Evolutionary conservation across 441 rosid genomes (phyloP), one percentile per base, ranked within the genome.

Genomic region (Populus trichocarpa): DNA sequence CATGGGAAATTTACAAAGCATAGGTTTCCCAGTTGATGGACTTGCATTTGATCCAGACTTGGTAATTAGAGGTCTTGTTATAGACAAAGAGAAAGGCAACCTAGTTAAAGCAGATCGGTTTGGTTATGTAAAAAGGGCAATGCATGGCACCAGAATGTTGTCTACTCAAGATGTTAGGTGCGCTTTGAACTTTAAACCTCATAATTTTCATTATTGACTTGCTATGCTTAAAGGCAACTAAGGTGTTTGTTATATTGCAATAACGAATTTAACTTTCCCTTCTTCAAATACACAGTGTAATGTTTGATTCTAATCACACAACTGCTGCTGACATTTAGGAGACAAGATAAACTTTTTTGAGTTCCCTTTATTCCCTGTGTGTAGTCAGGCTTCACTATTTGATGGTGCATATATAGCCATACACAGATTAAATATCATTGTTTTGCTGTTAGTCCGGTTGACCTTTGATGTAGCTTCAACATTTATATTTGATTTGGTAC

Each of bases 1-100:
- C 84, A 86, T 93, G 99, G 94, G 89, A 35, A 96, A 96, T 87
- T 86, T 96, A 16, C 85, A 72, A 83, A 87, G 81, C 81, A 81
- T 96, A 94, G 99, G 97, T 50, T 96, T 87, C 83, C 98, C 99
- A 2, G 97, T 92, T 74, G 97, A 90, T 84, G 97, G 97, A 69
- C 94, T 96, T 76, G 81, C 92, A 69, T 96, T 96, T 82, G 98
- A 96, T 73, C 97, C 99, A 0, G 93, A 93, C 80, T 85, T 96
- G 90, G 97, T 93, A 59, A 96, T 93, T 75, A 89, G 98, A 88
- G 99, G 99, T 78, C 98, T 96, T 71, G 97, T 96, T 83, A 96
- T 96, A 59, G 98, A 96, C 85, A 96, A 92, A 91, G 97, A 96
- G 83, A 92, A 89, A 42, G 98, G 99, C 65, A 96, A 96, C 74